Percentiles rank a stretch among this genome's conserved stretches.
These are phyloP conservation scores for Penicillium longicatenatum DNA, from an alignment of 495 filamentous ascomycete species.

Conservation along the genomic window DNA sequence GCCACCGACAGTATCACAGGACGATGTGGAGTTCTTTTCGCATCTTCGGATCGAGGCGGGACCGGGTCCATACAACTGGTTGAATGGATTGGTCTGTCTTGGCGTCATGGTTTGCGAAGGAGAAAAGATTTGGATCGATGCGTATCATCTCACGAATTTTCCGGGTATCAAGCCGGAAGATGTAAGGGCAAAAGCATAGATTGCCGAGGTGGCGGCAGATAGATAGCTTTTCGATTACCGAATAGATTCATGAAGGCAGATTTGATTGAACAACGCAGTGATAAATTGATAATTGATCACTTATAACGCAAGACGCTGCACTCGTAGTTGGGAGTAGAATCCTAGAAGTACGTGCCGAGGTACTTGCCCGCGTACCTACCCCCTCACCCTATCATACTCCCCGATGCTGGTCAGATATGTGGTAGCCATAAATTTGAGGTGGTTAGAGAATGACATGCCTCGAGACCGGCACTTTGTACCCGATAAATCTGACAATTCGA, in stretches of 20 bases:
- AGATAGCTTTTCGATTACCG: neutral
- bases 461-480: too few relatives aligned
- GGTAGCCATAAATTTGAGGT: too few relatives aligned
- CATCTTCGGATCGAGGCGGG: constrained; percentile 34
- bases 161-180: constrained; percentile 30
- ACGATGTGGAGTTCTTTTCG: constrained; percentile 37
- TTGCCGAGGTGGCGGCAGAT: constrained; percentile 6
- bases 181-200: constrained; percentile 25
- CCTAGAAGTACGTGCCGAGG: too few relatives aligned
- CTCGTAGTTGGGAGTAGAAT: too few relatives aligned
- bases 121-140: constrained; percentile 37
- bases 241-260: neutral
- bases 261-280: too few relatives aligned
- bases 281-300: too few relatives aligned
- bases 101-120: constrained; percentile 35
- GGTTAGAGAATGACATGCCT: too few relatives aligned
- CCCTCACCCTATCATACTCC: too few relatives aligned
- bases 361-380: too few relatives aligned
- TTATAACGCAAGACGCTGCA: too few relatives aligned
- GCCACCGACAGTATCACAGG: constrained; percentile 26
- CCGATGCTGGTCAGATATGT: too few relatives aligned
- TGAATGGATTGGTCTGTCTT: constrained; percentile 36
- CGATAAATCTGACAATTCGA: too few relatives aligned
- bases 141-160: constrained; percentile 39
- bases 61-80: constrained; percentile 34